Base-by-base conservation (phyloP, 306 rosid species). In the Crotalaria pallida region DNA sequence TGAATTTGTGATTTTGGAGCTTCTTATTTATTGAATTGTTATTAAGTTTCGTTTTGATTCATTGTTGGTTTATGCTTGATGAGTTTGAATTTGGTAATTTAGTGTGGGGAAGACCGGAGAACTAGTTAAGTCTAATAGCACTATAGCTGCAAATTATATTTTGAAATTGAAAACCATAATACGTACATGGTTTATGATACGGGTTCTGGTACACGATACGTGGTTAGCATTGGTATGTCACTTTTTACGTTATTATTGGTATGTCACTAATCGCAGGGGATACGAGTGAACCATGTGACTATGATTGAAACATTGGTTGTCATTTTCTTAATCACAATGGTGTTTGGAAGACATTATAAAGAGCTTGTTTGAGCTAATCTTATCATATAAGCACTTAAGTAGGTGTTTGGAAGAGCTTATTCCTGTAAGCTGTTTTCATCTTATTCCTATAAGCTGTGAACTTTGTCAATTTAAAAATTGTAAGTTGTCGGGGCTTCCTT, bases 371-470 rank as follows among this genome's bases (percentile, higher is more conserved):
- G 33, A 6, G 5, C 33, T 27, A 3, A 27, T 27, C 33, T 3
- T 27, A 4, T 26, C 4, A 27, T 27, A 27, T 27, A 27, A 27
- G 31, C 31, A 3, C 5, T 27, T n/a, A n/a, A n/a, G n/a, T n/a
- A n/a, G 31, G 31, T 27, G 31, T 27, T 2, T 27, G 31, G 31
- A 2, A 27, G 31, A 27, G 31, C 5, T 27, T 27, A 27, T n/a
- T n/a, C n/a, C n/a, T n/a, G n/a, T n/a, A n/a, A n/a, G n/a, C n/a
- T n/a, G n/a, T n/a, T n/a, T n/a, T n/a, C n/a, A n/a, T n/a, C n/a
- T n/a, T n/a, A n/a, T n/a, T n/a, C n/a, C n/a, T n/a, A n/a, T n/a
- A 73, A 81, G 77, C 78, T 47, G 67, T 11, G 49, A 36, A 26
- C 23, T 43, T 64, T 17, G 29, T 45, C 60, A n/a, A 13, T 17